Evolutionary conservation across 495 filamentous ascomycete species (phyloP), one percentile per base, ranked within the genome.

Genomic region (Annulohypoxylon stygium): DNA sequence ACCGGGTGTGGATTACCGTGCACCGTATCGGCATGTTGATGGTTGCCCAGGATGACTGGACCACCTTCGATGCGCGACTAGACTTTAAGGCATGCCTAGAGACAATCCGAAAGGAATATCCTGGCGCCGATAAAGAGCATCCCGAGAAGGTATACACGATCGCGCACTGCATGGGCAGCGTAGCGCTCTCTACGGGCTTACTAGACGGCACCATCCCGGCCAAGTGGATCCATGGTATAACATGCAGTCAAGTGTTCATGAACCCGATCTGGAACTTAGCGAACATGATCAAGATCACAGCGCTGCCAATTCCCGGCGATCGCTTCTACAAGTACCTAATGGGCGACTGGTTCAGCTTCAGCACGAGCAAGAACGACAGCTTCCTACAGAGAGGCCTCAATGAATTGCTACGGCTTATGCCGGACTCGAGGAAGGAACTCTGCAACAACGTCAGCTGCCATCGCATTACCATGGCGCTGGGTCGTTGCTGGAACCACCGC

Each of bases 111-210:
- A 61, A 75, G 11, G 50, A 78, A 4, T 71, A 43, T 50, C 50
- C 66, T 2, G 68, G 54, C 2, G 25, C 16, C 8, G 2, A 12
- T 55, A 20, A 67, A 53, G 41, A 79, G 33, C 2, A 54, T 4
- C 77, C 72, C 2, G 83, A 84, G 14, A 78, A 84, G 39, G 70
- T 89, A 50, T 92, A 93, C 78, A 86, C 86, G 9, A 81, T 92
- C 61, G 84, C 86, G 12, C 91, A 93, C 77, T 93, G 91, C 77
- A 88, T 88, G 81, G 91, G 91, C 53, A 85, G 86, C 16, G 86
- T 92, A 0, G 86, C 90, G 11, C 84, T 89, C 25, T 79, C 83
- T 0, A 81, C 83, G 36, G 90, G 89, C 41, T 80, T 93, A 0
- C 84, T 93, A 2, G 89, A 91, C 75, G 90, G 90, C 51, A 88